phyloP scores from a whole-genome alignment of 768 basidiomycete species.

The Agaricus subrufescens region DNA sequence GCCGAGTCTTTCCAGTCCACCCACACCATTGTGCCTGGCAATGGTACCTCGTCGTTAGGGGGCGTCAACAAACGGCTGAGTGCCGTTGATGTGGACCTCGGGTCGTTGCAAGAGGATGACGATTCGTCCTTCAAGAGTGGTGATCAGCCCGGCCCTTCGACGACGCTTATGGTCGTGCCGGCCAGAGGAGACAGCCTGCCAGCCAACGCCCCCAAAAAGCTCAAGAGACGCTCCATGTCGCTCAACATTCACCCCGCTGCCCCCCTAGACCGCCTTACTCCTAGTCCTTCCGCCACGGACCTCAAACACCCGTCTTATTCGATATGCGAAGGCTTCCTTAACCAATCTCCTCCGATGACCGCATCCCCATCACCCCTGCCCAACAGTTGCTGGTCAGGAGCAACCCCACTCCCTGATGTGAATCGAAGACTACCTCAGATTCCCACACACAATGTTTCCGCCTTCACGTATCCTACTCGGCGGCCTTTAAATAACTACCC shows the following conservation, averaged over 20 bases:
- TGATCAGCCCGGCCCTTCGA: background rate
- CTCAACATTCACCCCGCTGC: constrained; percentile 36
- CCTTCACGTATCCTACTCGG: constrained; percentile 7
- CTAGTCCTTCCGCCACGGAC: constrained; percentile 25
- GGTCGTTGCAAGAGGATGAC: constrained; percentile 56
- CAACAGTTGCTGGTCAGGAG: constrained; percentile 20
- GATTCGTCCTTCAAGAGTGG: constrained; percentile 11
- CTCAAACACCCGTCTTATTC: constrained; percentile 28
- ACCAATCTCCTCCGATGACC: constrained; percentile 19
- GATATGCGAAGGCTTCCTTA: constrained; percentile 27
- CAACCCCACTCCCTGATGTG: constrained; percentile 17
- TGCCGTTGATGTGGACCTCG: constrained; percentile 65
- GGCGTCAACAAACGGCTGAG: constrained; percentile 54
- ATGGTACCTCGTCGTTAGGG: constrained; percentile 7
- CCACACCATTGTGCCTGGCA: constrained; percentile 59
- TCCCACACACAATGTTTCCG: constrained; percentile 11
- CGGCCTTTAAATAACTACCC: constrained; percentile 9
- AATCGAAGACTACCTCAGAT: constrained; percentile 18
- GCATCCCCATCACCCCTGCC: constrained; percentile 8
- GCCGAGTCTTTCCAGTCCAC: constrained; percentile 74
- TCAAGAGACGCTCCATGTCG: constrained; percentile 63
- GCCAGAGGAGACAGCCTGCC: constrained; percentile 18
- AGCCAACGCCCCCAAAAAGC: constrained; percentile 37
- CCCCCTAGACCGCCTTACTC: constrained; percentile 20
- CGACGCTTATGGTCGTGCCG: background rate